Evolutionary conservation across 352 stramenopile genomes (phyloP), one percentile per base, ranked within the genome.

Genomic region (Pythium pectinolyticum): DNA sequence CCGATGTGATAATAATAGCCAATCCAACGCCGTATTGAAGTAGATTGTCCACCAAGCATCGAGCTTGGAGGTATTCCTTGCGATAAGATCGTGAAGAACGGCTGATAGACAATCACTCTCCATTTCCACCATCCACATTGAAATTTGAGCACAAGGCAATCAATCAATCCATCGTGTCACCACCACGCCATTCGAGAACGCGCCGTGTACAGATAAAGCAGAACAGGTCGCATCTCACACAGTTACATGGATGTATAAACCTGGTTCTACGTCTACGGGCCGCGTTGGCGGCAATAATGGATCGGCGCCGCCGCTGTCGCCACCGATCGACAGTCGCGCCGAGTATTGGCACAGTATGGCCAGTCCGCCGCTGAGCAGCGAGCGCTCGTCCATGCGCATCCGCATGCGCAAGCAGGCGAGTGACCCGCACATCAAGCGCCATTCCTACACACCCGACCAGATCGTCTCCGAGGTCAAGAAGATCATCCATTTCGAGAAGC

Each of bases 391-490:
- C 3, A 70, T 66, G 56, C 63, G 63, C 35, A 50, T 70, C 30
- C 63, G 57, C 41, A 70, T 70, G 63, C 63, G 50, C 25, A 57
- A 66, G 34, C 39, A 51, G 12, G 0, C 20, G 15, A 70, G 63
- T 37, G 50, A 2, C 24, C 14, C 24, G 20, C 47, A 30, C 15
- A 25, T 46, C 24, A 50, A 37, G 32, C n/a, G 35, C 10, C 43
- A 15, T 19, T 47, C 34, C 24, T 37, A 45, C 28, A 45, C 17
- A 39, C 63, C 56, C 27, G 31, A 41, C 35, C 50, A 57, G 47
- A 37, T 63, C 27, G 55, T 69, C 19, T 43, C 60, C 3, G 64
- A 50, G 20, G 82, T 79, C 27, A 80, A 78, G 64, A 82, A 80
- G 54, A 65, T 55, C 35, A 57, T 70, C 28, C 74, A 77, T 32